Evolutionary conservation across 2,329 filamentous ascomycete species (phyloP).

Genomic region (Beauveria sp.): DNA sequence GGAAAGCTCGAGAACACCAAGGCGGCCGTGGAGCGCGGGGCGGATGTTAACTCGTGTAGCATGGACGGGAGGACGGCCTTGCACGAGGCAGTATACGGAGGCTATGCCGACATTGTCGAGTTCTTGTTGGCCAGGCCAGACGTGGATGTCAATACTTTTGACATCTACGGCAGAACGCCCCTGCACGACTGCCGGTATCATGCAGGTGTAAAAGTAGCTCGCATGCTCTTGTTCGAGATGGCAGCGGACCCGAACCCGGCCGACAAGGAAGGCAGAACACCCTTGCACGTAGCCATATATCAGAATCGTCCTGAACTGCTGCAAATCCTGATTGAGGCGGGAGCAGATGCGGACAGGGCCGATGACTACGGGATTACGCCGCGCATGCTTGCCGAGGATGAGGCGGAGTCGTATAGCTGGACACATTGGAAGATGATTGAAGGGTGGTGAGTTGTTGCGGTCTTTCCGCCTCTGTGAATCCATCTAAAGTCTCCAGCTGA

Average conservation of each 20-base stretch:
- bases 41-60: background rate
- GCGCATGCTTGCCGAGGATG: too few species aligned
- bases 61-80: background rate
- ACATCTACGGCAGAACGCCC: background rate
- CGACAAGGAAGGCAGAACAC: background rate
- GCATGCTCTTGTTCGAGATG: background rate
- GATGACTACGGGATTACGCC: too few species aligned
- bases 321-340: too few species aligned
- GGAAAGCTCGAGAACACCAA: background rate
- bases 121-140: background rate
- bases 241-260: background rate
- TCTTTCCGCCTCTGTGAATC: too few species aligned
- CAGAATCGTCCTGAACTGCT: fast-evolving
- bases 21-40: background rate
- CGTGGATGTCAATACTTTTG: too few species aligned
- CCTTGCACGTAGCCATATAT: too few species aligned
- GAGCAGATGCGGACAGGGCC: too few species aligned
- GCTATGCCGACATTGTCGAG: background rate
- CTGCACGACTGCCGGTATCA: background rate
- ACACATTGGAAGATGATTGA: too few species aligned
- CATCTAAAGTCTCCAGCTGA: too few species aligned
- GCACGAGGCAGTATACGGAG: background rate
- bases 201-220: too few species aligned
- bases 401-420: too few species aligned
- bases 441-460: too few species aligned